phyloP scores from a whole-genome alignment of 768 basidiomycete species.

The Macrolepiota albuminosa region DNA sequence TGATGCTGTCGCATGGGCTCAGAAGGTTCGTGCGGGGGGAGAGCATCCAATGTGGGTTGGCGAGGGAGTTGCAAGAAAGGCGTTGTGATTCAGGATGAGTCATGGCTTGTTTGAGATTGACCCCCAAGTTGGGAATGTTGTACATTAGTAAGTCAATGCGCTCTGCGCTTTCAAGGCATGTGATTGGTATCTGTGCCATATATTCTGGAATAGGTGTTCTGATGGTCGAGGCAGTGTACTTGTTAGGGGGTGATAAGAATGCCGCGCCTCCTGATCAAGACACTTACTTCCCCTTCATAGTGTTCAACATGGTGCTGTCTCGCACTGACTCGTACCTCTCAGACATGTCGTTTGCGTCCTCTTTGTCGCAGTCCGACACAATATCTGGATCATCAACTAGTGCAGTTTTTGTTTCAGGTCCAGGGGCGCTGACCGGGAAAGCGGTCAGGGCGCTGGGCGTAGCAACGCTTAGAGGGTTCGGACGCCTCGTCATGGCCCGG shows the following conservation, averaged over 20 bases:
- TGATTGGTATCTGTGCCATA: neutral
- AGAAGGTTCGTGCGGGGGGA: constrained; percentile 12
- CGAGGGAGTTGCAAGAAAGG: neutral
- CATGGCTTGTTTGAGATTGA: neutral
- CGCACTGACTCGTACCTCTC: constrained; percentile 2
- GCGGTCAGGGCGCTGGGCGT: constrained; percentile 52
- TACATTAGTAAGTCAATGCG: neutral
- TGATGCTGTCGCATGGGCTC: constrained; percentile 60
- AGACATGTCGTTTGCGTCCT: constrained; percentile 4
- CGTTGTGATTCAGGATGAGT: neutral
- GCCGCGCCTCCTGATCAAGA: neutral
- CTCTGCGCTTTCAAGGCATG: neutral
- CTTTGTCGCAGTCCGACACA: constrained; percentile 5
- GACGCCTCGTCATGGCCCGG: constrained; percentile 20
- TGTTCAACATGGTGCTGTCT: neutral
- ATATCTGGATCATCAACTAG: constrained; percentile 18
- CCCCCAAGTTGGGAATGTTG: neutral
- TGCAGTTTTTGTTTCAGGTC: constrained; percentile 18
- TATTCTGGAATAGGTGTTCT: neutral
- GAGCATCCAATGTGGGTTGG: neutral
- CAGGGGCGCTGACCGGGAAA: constrained; percentile 35
- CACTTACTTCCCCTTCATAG: neutral
- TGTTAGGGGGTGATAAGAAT: neutral
- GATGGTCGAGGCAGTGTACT: neutral
- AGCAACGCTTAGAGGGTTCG: constrained; percentile 45